Base-by-base conservation (phyloP, 805 yeast species). In the Pichia sporocuriosa region DNA sequence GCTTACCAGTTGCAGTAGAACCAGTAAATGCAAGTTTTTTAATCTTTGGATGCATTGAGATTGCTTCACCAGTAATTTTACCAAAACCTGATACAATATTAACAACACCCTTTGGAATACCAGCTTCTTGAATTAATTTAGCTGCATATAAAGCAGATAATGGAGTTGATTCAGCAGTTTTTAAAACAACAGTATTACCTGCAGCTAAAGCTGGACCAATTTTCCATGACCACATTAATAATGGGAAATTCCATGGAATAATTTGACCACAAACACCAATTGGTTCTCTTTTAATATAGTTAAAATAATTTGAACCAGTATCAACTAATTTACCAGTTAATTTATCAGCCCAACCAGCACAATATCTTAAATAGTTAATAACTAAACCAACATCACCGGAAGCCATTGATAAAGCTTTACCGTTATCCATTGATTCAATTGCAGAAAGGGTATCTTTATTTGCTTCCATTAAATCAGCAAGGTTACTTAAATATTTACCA, bases 241-340 rank as follows among this genome's bases (percentile, higher is more conserved):
- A 67, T 49, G 97, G 97, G 78, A 87, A 89, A 70, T 89, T 89
- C 97, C 97, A 89, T 54, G 97, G 96, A 52, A 89, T 88, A 59
- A 89, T 84, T 65, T 86, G 95, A 45, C 95, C 97, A 63, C 95
- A 86, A 35, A 89, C 96, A 61, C 96, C 97, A 56, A 85, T 69
- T 45, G 97, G 96, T 66, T 88, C 95, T 65, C 83, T 82, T 63
- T 79, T 77, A 50, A 90, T 81, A 67, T 81, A 86, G 48, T 77
- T 76, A 62, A 88, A 78, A 64, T 84, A 85, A 37, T 77, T 67
- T 44, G 66, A 62, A 48, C 89, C 90, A 37, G 94, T 80, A 62
- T 85, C 85, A 44, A 85, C 73, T 44, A 80, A 64, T 50, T 78
- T 72, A 54, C 96, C 96, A 51, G 71, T 74, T 51, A 84, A 67